phyloP scores from a whole-genome alignment of 2,329 filamentous ascomycete species.

The Scleromitrula shiraiana region DNA sequence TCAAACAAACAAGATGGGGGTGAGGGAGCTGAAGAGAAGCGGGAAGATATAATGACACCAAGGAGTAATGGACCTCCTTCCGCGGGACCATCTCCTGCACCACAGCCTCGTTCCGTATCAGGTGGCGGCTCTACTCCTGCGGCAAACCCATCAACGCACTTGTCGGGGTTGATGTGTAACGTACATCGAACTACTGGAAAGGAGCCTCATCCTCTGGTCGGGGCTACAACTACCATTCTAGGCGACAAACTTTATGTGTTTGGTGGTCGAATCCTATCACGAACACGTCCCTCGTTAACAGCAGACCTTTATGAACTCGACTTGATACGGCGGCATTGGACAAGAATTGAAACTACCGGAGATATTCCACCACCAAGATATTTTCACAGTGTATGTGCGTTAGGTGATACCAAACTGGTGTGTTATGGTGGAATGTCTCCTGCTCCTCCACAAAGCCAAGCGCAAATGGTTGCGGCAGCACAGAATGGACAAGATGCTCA shows the following conservation, averaged over 20 bases:
- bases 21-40: slow-evolving; percentile 36
- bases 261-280: slow-evolving; percentile 79
- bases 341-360: slow-evolving; percentile 73
- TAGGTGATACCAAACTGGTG: slow-evolving; percentile 93
- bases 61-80: slow-evolving; percentile 47
- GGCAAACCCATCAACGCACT: slow-evolving; percentile 39
- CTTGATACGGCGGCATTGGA: slow-evolving; percentile 86
- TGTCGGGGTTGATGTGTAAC: slow-evolving; percentile 62
- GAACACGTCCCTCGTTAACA: slow-evolving; percentile 74
- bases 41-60: slow-evolving; percentile 39
- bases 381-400: slow-evolving; percentile 90
- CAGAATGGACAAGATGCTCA: slow-evolving; percentile 52
- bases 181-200: slow-evolving; percentile 81
- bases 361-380: slow-evolving; percentile 88
- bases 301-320: slow-evolving; percentile 91
- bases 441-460: slow-evolving; percentile 38
- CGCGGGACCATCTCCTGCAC: slow-evolving; percentile 48
- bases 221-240: slow-evolving; percentile 88
- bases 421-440: slow-evolving; percentile 99
- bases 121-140: slow-evolving; percentile 35
- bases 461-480: slow-evolving; percentile 37
- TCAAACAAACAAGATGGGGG: slow-evolving; percentile 36
- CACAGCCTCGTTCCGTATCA: slow-evolving; percentile 34
- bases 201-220: slow-evolving; percentile 85
- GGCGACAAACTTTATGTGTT: slow-evolving; percentile 97